These are phyloP conservation scores for Raffaelea deltoideospora DNA, from an alignment of 2,329 filamentous ascomycete species.

Conservation along the genomic window DNA sequence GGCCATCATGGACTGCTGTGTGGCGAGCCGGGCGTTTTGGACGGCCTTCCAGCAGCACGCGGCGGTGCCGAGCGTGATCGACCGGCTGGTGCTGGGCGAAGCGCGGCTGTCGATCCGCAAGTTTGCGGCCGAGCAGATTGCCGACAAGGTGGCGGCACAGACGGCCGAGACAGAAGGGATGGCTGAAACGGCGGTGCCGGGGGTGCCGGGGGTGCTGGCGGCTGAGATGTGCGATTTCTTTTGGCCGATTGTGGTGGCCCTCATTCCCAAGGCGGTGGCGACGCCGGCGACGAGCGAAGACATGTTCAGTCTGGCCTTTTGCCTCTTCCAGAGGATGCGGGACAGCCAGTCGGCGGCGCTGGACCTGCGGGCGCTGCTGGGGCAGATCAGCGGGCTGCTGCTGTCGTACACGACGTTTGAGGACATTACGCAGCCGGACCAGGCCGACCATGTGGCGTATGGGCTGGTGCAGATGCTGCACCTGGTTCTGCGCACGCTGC, in stretches of 20 bases:
- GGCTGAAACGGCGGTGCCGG: background rate
- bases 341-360: slow-evolving; percentile 17
- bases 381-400: slow-evolving; percentile 12
- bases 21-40: slow-evolving; percentile 24
- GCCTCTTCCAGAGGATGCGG: slow-evolving; percentile 24
- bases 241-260: slow-evolving; percentile 26
- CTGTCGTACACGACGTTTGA: slow-evolving; percentile 17
- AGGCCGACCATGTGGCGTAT: slow-evolving; percentile 19
- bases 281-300: slow-evolving; percentile 25
- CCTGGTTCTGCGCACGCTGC: slow-evolving; percentile 11
- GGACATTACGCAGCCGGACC: slow-evolving; percentile 23
- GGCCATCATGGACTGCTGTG: slow-evolving; percentile 24
- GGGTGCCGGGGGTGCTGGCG: slow-evolving; percentile 14
- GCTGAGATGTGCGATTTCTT: slow-evolving; percentile 28
- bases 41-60: slow-evolving; percentile 17
- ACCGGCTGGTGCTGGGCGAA: slow-evolving; percentile 22
- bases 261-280: slow-evolving; percentile 20
- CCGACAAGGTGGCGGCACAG: slow-evolving; percentile 10
- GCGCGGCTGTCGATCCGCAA: slow-evolving; percentile 20
- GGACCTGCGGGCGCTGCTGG: slow-evolving; percentile 14
- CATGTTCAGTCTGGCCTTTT: slow-evolving; percentile 25
- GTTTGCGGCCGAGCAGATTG: slow-evolving; percentile 19
- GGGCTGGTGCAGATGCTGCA: slow-evolving; percentile 21
- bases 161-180: background rate
- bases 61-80: slow-evolving; percentile 15